These are phyloP conservation scores for Fraxinus paxiana DNA, from an alignment of 305 asterid genomes.

Conservation along the genomic window DNA sequence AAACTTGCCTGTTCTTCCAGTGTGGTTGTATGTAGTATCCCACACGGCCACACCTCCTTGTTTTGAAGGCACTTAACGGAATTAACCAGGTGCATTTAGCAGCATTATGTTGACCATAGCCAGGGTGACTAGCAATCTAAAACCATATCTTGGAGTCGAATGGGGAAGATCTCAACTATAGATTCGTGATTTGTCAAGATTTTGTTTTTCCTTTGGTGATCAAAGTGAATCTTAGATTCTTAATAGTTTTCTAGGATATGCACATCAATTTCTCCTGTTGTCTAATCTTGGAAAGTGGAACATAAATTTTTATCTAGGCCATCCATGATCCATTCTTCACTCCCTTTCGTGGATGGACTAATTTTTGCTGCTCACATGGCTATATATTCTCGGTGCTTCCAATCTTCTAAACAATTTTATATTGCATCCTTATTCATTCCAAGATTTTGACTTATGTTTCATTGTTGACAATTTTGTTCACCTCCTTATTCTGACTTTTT, in stretches of 20 bases:
- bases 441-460: background rate
- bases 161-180: background rate
- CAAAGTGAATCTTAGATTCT: background rate
- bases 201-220: background rate
- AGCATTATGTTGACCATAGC: background rate
- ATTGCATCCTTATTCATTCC: background rate
- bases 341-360: background rate
- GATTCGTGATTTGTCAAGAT: background rate
- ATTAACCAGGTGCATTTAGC: background rate
- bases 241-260: background rate
- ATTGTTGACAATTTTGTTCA: background rate
- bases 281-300: background rate
- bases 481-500: background rate
- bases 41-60: background rate
- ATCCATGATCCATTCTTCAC: background rate
- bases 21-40: background rate
- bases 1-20: background rate
- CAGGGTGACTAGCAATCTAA: background rate
- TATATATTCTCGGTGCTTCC: background rate
- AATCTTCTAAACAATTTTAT: background rate
- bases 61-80: background rate
- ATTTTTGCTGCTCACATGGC: background rate
- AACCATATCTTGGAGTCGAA: background rate
- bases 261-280: background rate
- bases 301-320: background rate